Evolutionary conservation across 192 early-diverging fungal genomes (phyloP), one percentile per base, ranked within the genome.

Genomic region (Coemansia sp.): DNA sequence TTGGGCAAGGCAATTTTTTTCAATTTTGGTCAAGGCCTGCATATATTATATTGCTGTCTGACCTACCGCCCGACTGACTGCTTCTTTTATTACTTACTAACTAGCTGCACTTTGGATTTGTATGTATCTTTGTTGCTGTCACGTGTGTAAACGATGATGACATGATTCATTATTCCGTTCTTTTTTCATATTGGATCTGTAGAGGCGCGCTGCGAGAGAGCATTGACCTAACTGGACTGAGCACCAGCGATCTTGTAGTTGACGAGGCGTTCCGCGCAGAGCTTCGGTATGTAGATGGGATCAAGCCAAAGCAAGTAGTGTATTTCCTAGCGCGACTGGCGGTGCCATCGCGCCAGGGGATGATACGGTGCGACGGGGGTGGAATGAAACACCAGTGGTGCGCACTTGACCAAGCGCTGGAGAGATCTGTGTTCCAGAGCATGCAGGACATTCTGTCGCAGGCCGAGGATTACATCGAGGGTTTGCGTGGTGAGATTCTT

Each of bases 371-470:
- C 47, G 68, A 76, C 42, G 88, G 88, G 18, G 86, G 88, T 47
- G 92, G 91, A 13, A 65, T 93, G 26, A 86, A 92, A 76, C 82
- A 90, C 46, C 73, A 81, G 46, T 95, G 94, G 94, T 87, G 87
- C 71, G 64, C 83, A 21, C 72, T 90, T 8, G 84, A 89, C 37
- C 76, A 80, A 57, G 92, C 92, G 0, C 65, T 77, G 4, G 91
- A 92, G 41, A 92, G 89, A 66, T 84, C 76, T 1, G 69, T 87
- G 40, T 94, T 87, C 73, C 87, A 87, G 66, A 91, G 81, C 70
- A 95, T 95, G 93, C 92, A 95, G 76, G 87, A 93, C 61, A 87
- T 93, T 8, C 80, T 95, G 59, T 83, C 77, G n/a, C 76, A 87
- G 62, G 89, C 93, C 1, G 78, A 87, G 48, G 67, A 83, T 52